Base-by-base conservation (phyloP, 257 asterid genomes). In the Gentiana macrophylla region DNA sequence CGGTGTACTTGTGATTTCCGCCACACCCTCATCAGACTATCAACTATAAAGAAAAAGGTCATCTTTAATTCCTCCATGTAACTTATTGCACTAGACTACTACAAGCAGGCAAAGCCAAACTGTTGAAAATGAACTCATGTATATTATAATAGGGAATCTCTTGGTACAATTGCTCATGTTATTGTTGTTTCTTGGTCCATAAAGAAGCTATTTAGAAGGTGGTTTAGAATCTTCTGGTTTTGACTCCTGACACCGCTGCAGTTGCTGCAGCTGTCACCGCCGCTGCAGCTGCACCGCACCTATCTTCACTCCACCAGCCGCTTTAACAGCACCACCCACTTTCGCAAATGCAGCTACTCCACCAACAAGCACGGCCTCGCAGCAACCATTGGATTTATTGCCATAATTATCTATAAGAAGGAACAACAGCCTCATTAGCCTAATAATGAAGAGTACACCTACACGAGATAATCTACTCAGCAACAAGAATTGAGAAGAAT, bases 261-360 rank as follows among this genome's bases (percentile, higher is more conserved):
- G 86, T 67, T 41, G 93, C 87, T 4, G 97, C 97, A 35, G 96
- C 95, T 43, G 89, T 83, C 83, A 84, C 57, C 1, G 98, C 95
- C 3, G 98, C 96, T 0, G 98, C 82, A 0, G 98, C 96, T 0
- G 98, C 82, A 0, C 95, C 94, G 84, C 83, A 2, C 93, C 86
- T 3, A 84, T 32, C 81, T 91, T 91, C 24, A 62, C 82, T 12
- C 96, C 95, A 32, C 98, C 84, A 4, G 87, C 96, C 48, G 93
- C 98, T 77, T 91, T 91, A 74, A 84, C 68, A 6, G 60, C 93
- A 24, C 83, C 80, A n/a, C 80, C 88, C 4, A 87, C 58, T 75
- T 91, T 91, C 32, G 93, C 85, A 61, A 84, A 87, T 49, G 81
- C 93, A 51, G 98, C 96, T n/a, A 91, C 56, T 62, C 96, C 96